Evolutionary conservation across 169 alveolate genomes (phyloP).

Genomic region (Cryptosporidium muris): DNA sequence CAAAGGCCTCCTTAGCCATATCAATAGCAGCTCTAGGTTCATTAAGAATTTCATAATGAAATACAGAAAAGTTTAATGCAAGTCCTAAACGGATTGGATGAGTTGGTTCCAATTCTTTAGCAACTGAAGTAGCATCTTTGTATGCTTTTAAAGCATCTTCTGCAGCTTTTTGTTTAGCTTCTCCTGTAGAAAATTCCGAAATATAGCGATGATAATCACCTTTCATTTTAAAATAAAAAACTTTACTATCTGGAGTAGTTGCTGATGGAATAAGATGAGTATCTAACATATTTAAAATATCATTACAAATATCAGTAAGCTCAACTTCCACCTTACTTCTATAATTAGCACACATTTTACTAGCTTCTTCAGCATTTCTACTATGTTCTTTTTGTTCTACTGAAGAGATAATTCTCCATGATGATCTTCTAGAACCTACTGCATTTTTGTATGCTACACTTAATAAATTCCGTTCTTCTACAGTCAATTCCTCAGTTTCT

Average conservation of each 20-base stretch:
- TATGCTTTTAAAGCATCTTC: slow-evolving; percentile 96
- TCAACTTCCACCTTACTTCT: slow-evolving; percentile 93
- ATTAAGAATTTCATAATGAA: slow-evolving; percentile 97
- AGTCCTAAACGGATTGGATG: slow-evolving; percentile 98
- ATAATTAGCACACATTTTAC: slow-evolving; percentile 91
- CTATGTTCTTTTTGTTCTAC: slow-evolving; percentile 96
- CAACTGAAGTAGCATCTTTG: slow-evolving; percentile 93
- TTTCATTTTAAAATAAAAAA: slow-evolving; percentile 98
- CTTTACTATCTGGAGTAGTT: slow-evolving; percentile 90
- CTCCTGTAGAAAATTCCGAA: slow-evolving; percentile 96
- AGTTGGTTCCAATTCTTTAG: slow-evolving; percentile 93
- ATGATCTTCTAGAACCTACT: slow-evolving; percentile 97
- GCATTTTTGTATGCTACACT: slow-evolving; percentile 99
- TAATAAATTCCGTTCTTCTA: slow-evolving; percentile 93
- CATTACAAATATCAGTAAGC: slow-evolving; percentile 91
- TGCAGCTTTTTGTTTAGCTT: slow-evolving; percentile 92
- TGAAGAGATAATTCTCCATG: slow-evolving; percentile 95
- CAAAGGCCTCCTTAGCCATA: slow-evolving; percentile 96
- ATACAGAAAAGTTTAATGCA: slow-evolving; percentile 97
- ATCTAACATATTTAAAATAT: slow-evolving; percentile 88
- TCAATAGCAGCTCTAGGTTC: slow-evolving; percentile 98
- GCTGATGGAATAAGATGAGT: slow-evolving; percentile 90
- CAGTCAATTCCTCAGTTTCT: slow-evolving; percentile 86
- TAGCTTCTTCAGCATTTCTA: slow-evolving; percentile 89
- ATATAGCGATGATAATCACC: slow-evolving; percentile 98